Evolutionary conservation across 805 yeast genomes (phyloP), one percentile per base, ranked within the genome.

Genomic region (Wickerhamomyces hampshirensis): DNA sequence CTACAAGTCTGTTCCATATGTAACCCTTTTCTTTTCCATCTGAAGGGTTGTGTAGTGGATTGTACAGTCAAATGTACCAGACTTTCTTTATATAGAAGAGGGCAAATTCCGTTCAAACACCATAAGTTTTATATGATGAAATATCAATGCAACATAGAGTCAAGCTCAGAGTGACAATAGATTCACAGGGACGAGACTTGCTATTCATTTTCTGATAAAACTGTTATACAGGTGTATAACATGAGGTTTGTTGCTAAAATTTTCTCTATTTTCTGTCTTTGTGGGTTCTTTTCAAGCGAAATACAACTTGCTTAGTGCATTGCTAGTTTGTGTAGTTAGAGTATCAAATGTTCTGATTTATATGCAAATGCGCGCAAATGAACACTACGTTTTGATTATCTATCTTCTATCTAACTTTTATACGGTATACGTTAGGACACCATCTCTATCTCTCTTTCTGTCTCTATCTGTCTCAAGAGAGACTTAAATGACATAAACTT

Each of bases 71-170:
- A 68, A 80, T 68, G 67, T 75, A 75, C 84, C 81, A 62, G 66
- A 66, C 75, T 73, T 59, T 23, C n/a, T 26, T 13, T 44, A 31
- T 29, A 9, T 40, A 35, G 28, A 7, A 11, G 19, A 26, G n/a
- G 10, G 14, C n/a, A n/a, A n/a, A n/a, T n/a, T n/a, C n/a, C n/a
- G n/a, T n/a, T 31, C 24, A 21, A 21, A 21, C 24, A 8, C 24
- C 11, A 11, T 7, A 8, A 8, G 18, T 31, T 44, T 55, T 46
- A 47, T 37, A 70, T 80, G 89, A 81, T 81, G 89, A 81, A 73
- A 80, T 75, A 68, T 65, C 60, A 68, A 75, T 73, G 83, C 80
- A 76, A 78, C 84, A 79, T 80, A 80, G 89, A 81, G 89, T 81
- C 89, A 81, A 81, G 89, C 88, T 81, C 89, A 71, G 85, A 80